These are phyloP conservation scores for Perkinsus chesapeaki DNA, from an alignment of 169 alveolate genomes.

Conservation along the genomic window DNA sequence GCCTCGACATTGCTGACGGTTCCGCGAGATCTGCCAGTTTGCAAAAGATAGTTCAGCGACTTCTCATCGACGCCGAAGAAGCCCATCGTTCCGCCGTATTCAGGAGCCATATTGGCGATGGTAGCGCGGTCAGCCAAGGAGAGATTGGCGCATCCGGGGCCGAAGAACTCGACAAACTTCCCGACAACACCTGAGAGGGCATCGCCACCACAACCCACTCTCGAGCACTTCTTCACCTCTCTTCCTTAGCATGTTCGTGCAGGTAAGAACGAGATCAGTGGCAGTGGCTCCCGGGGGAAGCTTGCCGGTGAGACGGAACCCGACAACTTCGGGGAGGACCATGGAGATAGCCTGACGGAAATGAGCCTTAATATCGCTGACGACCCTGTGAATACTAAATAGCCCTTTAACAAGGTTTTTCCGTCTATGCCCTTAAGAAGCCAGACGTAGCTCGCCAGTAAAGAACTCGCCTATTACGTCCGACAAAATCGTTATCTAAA, in stretches of 20 bases:
- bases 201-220: background rate
- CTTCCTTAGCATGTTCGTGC: constrained; percentile 72
- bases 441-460: no score
- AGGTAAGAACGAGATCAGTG: constrained; percentile 85
- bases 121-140: constrained; percentile 91
- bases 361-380: no score
- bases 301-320: constrained; percentile 85
- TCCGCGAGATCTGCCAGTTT: constrained; percentile 82
- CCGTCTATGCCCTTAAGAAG: no score
- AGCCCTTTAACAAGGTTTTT: no score
- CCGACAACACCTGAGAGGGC: constrained; percentile 73
- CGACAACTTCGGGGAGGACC: constrained; percentile 93
- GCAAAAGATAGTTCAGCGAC: constrained; percentile 73
- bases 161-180: constrained; percentile 91
- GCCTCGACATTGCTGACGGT: constrained; percentile 64
- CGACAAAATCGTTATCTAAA: no score
- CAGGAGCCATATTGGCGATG: constrained; percentile 94
- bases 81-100: constrained; percentile 95
- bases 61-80: constrained; percentile 88
- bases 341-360: constrained; percentile 74
- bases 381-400: no score
- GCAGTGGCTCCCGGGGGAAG: constrained; percentile 73
- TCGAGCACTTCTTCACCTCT: constrained; percentile 34
- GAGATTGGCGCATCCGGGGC: constrained; percentile 77
- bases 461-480: no score